A percentile compares a stretch with the other conserved stretches of the same genome.
These are phyloP conservation scores for Dactylella cylindrospora DNA, from an alignment of 2,329 filamentous ascomycete species.

Conservation along the genomic window DNA sequence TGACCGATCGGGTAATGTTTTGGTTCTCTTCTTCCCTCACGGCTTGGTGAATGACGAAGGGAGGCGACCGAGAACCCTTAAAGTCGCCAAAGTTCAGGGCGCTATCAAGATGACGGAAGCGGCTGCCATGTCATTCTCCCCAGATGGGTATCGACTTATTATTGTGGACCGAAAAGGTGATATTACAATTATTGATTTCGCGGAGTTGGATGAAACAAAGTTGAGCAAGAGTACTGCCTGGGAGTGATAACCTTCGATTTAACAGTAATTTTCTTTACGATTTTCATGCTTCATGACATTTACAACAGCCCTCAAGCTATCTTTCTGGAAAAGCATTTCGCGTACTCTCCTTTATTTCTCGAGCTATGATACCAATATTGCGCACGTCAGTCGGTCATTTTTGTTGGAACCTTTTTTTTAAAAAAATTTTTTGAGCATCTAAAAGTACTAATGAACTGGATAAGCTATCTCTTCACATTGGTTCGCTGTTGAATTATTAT, in stretches of 20 bases:
- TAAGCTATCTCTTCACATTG: no score
- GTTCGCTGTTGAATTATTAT: no score
- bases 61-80: conserved; percentile 33
- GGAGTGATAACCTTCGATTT: conserved; percentile 22
- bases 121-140: conserved; percentile 34
- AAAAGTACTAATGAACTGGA: no score
- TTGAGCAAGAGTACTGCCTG: conserved; percentile 37
- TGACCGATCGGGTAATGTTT: conserved; percentile 38
- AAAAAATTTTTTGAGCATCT: no score
- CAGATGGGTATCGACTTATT: conserved; percentile 38
- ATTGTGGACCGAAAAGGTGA: conserved; percentile 41
- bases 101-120: conserved; percentile 43
- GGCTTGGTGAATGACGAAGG: conserved; percentile 41
- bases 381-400: no score
- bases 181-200: conserved; percentile 42
- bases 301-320: background rate
- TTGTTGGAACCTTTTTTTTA: no score
- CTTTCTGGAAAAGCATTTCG: background rate
- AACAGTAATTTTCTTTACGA: conserved; percentile 11
- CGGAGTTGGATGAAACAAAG: conserved; percentile 40
- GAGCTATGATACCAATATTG: no score
- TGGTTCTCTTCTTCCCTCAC: conserved; percentile 37
- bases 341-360: no score
- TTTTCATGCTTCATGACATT: background rate
- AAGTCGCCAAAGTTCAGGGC: conserved; percentile 41